phyloP scores from a whole-genome alignment of 495 filamentous ascomycete genomes.

The Xylaria acuta region DNA sequence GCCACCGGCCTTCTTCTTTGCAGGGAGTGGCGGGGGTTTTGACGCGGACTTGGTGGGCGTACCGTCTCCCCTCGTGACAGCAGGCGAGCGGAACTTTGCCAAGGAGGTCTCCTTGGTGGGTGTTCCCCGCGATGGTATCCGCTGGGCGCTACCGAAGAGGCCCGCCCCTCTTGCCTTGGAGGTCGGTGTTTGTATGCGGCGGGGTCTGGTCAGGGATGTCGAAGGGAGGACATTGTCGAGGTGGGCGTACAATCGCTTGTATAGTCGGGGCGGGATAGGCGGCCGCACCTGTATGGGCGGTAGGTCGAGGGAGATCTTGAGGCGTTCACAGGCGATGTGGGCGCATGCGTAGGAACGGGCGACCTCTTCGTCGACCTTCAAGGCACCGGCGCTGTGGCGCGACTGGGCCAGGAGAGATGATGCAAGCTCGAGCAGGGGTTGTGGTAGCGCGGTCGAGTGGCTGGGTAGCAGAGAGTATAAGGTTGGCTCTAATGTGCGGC shows the following conservation, averaged over 20 bases:
- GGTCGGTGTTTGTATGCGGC: constrained; percentile 35
- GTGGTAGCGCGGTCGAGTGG: constrained; percentile 72
- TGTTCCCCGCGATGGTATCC: constrained; percentile 33
- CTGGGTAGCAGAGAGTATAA: constrained; percentile 80
- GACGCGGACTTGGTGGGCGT: constrained; percentile 33
- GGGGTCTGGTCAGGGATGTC: constrained; percentile 27
- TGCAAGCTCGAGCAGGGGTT: constrained; percentile 76
- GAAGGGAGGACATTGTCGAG: constrained; percentile 73
- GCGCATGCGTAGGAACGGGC: constrained; percentile 87
- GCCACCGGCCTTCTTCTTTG: constrained; percentile 38
- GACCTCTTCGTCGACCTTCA: constrained; percentile 90
- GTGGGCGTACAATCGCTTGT: constrained; percentile 82
- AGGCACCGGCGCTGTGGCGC: constrained; percentile 73
- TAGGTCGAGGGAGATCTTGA: constrained; percentile 83
- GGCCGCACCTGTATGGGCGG: constrained; percentile 80
- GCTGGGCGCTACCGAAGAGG: constrained; percentile 33
- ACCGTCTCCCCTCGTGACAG: constrained; percentile 25
- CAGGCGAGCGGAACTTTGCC: constrained; percentile 42
- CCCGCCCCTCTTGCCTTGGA: constrained; percentile 36
- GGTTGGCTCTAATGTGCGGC: constrained; percentile 75
- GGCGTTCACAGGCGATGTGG: constrained; percentile 87
- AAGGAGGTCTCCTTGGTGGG: constrained; percentile 45
- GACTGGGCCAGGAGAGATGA: constrained; percentile 86
- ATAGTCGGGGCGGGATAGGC: constrained; percentile 81
- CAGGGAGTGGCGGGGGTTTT: constrained; percentile 31